Percentiles rank a stretch among this genome's conserved stretches.
Evolutionary conservation across 441 rosid species (phyloP).

Genomic region (Erodium chrysanthum): DNA sequence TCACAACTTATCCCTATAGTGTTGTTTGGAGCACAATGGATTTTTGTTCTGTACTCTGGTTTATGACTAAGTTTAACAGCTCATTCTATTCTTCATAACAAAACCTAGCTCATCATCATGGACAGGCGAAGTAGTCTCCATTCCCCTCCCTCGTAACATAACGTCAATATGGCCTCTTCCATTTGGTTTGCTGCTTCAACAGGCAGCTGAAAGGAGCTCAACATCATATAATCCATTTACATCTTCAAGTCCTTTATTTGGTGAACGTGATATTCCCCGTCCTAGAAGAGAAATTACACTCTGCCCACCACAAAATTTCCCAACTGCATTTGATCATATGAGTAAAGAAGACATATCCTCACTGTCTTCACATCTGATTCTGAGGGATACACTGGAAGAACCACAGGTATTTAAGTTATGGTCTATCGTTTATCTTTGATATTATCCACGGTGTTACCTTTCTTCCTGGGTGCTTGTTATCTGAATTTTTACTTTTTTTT

Average conservation of each 20-base stretch:
- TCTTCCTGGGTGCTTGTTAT: conserved; percentile 9
- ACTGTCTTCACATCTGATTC: conserved; percentile 65
- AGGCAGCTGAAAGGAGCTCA: conserved; percentile 46
- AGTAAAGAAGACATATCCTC: conserved; percentile 39
- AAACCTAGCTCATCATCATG: conserved; percentile 2
- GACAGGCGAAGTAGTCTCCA: conserved; percentile 69
- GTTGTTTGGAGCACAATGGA: background rate
- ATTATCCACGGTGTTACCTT: conserved; percentile 3
- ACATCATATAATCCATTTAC: conserved; percentile 31
- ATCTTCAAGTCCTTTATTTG: conserved; percentile 44
- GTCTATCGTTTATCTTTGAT: background rate
- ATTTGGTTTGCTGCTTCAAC: conserved; percentile 79
- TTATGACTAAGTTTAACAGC: background rate
- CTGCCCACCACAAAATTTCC: conserved; percentile 37
- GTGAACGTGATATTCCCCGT: conserved; percentile 42
- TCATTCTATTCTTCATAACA: conserved; percentile 4
- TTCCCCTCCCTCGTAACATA: conserved; percentile 57
- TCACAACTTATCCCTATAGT: background rate
- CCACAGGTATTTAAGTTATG: conserved; percentile 44
- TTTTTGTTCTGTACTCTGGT: conserved; percentile 5
- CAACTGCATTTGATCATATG: conserved; percentile 33
- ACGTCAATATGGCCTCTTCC: conserved; percentile 92
- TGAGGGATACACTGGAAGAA: conserved; percentile 75
- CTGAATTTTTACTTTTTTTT: conserved; percentile 9
- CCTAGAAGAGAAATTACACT: conserved; percentile 56